Evolutionary conservation across 2,329 filamentous ascomycete genomes (phyloP).

Genomic region (Colletotrichum gloeosporioides): DNA sequence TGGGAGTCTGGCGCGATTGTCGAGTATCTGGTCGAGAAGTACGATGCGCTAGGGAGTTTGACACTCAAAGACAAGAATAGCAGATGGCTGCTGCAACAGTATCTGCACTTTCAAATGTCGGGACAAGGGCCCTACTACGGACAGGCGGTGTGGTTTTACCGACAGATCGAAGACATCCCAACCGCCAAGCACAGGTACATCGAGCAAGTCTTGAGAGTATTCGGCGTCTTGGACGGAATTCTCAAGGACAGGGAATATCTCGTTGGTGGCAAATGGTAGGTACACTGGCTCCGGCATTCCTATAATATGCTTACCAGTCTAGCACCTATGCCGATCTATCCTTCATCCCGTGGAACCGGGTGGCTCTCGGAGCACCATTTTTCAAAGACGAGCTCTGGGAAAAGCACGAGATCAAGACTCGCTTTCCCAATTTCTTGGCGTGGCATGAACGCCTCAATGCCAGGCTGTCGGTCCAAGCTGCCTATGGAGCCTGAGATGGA

Average conservation of each 20-base stretch:
- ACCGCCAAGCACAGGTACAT: slow-evolving; percentile 33
- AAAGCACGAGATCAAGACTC: not conserved
- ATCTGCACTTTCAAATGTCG: slow-evolving; percentile 44
- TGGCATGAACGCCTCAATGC: not conserved
- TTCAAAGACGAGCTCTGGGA: not conserved
- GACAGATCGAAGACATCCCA: slow-evolving; percentile 29
- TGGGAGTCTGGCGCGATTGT: slow-evolving; percentile 32
- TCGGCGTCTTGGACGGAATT: slow-evolving; percentile 32
- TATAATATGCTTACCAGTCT: not conserved
- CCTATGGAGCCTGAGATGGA: not conserved
- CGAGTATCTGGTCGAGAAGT: slow-evolving; percentile 33
- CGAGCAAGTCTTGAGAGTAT: slow-evolving; percentile 31
- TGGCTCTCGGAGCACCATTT: not conserved
- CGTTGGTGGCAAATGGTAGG: slow-evolving; percentile 35
- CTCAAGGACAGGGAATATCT: slow-evolving; percentile 38
- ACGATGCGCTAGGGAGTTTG: slow-evolving; percentile 29
- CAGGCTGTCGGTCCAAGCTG: not conserved
- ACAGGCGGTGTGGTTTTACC: slow-evolving; percentile 40
- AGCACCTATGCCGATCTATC: slow-evolving; percentile 30
- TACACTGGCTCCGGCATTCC: slow-evolving; percentile 24
- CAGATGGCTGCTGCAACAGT: slow-evolving; percentile 29
- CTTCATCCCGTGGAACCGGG: slow-evolving; percentile 35
- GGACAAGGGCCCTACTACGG: slow-evolving; percentile 52
- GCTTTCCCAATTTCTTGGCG: not conserved
- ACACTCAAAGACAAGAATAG: not conserved